These are phyloP conservation scores for Sherardia arvensis DNA, from an alignment of 257 asterid genomes.

Conservation along the genomic window DNA sequence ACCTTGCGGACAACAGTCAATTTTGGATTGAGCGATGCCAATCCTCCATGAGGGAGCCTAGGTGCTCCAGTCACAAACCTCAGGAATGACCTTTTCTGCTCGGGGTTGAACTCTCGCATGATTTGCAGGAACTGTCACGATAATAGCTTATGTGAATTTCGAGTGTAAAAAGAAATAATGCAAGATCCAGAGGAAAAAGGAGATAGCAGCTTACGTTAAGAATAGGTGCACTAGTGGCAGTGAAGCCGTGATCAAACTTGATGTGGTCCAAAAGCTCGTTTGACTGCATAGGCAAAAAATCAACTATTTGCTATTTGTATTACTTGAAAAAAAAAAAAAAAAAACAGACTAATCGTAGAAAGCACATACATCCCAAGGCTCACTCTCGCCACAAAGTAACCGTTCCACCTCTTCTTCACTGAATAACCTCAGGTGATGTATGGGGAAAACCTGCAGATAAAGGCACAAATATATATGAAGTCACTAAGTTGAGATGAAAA, in stretches of 20 bases:
- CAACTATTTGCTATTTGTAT: not conserved
- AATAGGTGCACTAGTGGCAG: conserved; percentile 75
- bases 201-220: conserved; percentile 40
- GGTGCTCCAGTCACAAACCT: conserved; percentile 98
- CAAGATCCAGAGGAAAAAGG: not conserved
- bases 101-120: conserved; percentile 59
- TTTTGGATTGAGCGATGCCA: conserved; percentile 90
- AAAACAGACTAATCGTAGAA: not conserved
- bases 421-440: conserved; percentile 67
- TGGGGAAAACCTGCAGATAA: conserved; percentile 61
- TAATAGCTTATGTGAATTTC: not conserved
- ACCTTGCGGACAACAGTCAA: conserved; percentile 93
- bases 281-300: conserved; percentile 33
- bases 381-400: conserved; percentile 79
- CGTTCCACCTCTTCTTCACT: conserved; percentile 82
- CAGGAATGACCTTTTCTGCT: conserved; percentile 81
- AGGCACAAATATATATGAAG: not conserved
- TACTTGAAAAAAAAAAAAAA: too few relatives aligned
- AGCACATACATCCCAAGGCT: conserved; percentile 65
- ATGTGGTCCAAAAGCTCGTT: conserved; percentile 73
- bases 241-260: conserved; percentile 96
- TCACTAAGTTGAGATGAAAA: not conserved
- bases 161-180: not conserved
- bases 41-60: conserved; percentile 85
- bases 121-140: conserved; percentile 62